Percentiles rank a stretch among this genome's conserved stretches.
These are phyloP conservation scores for Nematocida ausubeli DNA, from an alignment of 371 early-diverging fungal species.

Conservation along the genomic window DNA sequence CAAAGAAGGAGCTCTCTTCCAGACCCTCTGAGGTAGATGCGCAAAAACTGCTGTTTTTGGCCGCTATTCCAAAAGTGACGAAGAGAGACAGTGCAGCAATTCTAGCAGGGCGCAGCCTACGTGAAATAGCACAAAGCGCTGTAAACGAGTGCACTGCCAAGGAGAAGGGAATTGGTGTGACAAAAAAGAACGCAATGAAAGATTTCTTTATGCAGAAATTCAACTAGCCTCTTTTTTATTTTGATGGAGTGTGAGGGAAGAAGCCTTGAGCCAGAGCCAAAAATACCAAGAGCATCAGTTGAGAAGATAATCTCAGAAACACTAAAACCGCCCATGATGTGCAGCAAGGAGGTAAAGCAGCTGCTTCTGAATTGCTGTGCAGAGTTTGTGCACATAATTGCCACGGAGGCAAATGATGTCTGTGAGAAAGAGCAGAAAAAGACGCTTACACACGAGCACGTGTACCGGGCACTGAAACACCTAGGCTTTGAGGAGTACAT, in stretches of 20 bases:
- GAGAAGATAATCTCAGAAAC: conserved; percentile 88
- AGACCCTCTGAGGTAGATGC: neutral
- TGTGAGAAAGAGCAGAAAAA: conserved; percentile 93
- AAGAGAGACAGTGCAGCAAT: conserved; percentile 1
- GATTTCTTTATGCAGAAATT: conserved; percentile 23
- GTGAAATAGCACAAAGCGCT: neutral
- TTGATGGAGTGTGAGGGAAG: conserved; percentile 56
- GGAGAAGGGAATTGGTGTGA: neutral
- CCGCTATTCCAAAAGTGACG: conserved; percentile 25
- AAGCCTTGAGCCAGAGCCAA: conserved; percentile 56
- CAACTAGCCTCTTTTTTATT: conserved; percentile 44
- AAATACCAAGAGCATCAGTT: conserved; percentile 76
- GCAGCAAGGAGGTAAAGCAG: conserved; percentile 87
- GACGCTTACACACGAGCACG: conserved; percentile 92
- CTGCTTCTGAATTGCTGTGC: conserved; percentile 84
- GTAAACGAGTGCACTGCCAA: too few species aligned
- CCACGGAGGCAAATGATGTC: conserved; percentile 83
- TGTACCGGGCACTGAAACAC: conserved; percentile 77
- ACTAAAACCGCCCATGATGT: conserved; percentile 75
- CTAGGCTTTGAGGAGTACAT: conserved; percentile 86
- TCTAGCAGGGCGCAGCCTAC: neutral
- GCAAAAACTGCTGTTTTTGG: conserved; percentile 2
- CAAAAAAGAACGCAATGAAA: neutral
- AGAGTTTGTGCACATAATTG: conserved; percentile 66
- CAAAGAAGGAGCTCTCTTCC: neutral